Evolutionary conservation across 2,329 filamentous ascomycete genomes (phyloP), one percentile per base, ranked within the genome.

Genomic region (Xenoacremonium recifei): DNA sequence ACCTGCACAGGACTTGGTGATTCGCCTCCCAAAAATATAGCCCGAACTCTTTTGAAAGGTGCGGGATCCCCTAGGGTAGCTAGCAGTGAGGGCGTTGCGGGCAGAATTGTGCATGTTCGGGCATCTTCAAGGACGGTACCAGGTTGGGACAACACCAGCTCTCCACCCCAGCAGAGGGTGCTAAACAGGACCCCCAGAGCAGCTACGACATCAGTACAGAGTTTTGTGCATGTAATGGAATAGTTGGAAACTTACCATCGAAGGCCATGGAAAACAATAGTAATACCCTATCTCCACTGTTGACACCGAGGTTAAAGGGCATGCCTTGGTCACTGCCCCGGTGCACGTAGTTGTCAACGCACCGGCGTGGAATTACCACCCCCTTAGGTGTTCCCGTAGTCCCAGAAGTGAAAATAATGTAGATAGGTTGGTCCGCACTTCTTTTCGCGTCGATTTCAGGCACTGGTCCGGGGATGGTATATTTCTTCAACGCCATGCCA

Each of bases 341-440:
- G 9, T 13, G 23, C 23, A 35, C 32, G 15, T 35, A 35, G 32
- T 35, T 13, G 6, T 16, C n/a, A 6, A 35, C 6, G 19, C 32
- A 16, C 19, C 17, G 32, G 5, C 17, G 32, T 17, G 32, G n/a
- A 35, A 35, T 35, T 5, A 16, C 32, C 4, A 35, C 35, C 35
- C 45, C 45, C 23, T 47, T 47, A 10, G 45, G 45, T 21, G 20
- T 23, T 3, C 45, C 45, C 13, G 45, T 47, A 16, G 21, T 47
- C 4, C 45, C 45, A 18, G 45, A 47, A 11, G 45, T 47, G 30
- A 44, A 47, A 12, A 47, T 37, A 13, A 47, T 27, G 37, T 47
- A 47, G 16, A 35, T 34, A 17, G 36, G 17, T 11, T 35, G 9
- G 12, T 35, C 32, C n/a, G 32, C 12, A 18, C n/a, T 12, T 20